Base-by-base conservation (phyloP, 1,139 yeast genomes). In the Saccharomyces hybrid region DNA sequence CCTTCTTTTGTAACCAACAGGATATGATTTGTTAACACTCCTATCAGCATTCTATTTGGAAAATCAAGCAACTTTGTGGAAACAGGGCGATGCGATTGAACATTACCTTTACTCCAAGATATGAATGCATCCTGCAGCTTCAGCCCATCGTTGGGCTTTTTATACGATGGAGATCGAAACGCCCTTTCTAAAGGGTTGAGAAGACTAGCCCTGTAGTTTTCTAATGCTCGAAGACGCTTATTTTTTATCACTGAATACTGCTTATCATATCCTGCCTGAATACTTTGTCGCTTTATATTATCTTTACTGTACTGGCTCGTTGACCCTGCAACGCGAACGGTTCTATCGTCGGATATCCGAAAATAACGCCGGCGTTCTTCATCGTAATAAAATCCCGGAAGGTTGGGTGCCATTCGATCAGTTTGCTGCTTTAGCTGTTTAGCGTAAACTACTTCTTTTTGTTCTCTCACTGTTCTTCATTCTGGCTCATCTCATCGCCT, bases 381-480 rank as follows among this genome's bases (percentile, higher is more conserved):
- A 62, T 80, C 83, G 61, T 63, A 80, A 61, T 75, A 75, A 55
- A 71, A 78, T 2, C 83, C 83, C 3, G 83, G 83, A 41, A 78
- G 67, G 14, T 66, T 59, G 12, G 59, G 59, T 31, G 57, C 47
- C 53, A 51, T 51, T 38, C 19, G 26, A 7, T 8, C 3, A 34
- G 3, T 2, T 34, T 14, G 19, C 19, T 7, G 6, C 19, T 3
- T 14, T 34, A 16, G 24, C 44, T 38, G 26, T 24, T 19, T 38
- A 16, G 6, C n/a, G 4, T 4, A 3, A 11, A 19, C 2, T 11
- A 2, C 21, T 19, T 38, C 19, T 19, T 38, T 16, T 9, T 34
- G 31, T 9, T 28, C 31, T 34, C 9, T 16, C 26, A 21, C 19
- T 9, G n/a, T 38, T 38, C 19, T 8, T 21, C 24, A 38, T 38